Base-by-base conservation (phyloP, 2,329 filamentous ascomycete species). In the Graphilbum ipis-grandicollis region DNA sequence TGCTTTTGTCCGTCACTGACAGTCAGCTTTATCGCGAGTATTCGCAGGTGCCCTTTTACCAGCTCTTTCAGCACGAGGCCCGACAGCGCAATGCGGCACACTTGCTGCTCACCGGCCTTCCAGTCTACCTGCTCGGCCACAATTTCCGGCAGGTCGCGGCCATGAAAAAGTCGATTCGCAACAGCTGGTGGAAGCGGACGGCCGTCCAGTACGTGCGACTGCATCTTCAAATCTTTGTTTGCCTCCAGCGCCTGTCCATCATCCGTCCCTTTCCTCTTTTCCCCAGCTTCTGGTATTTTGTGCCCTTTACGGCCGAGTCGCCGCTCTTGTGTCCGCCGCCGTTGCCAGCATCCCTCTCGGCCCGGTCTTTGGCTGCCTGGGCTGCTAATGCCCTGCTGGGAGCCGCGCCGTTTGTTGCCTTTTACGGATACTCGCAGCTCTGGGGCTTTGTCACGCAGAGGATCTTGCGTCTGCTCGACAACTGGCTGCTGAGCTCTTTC, bases 211-310 rank as follows among this genome's bases (percentile, higher is more conserved):
- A 69, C 41, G 32, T 68, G 4, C 56, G 57, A 28, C 54, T 63
- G 9, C 68, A 73, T 43, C 46, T 73, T 1, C 62, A 69, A 36
- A 48, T 70, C 5, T 70, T 61, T 43, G 53, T 62, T n/a, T 61
- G 63, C 18, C 51, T 73, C 32, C 68, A 73, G 43, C 57, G 65
- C 34, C 51, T 68, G 8, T 63, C 62, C 7, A 50, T 74, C 13
- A 52, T 65, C 31, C 52, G 65, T 0, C 48, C 53, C 12, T 54
- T 44, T 12, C 52, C 52, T 8, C 53, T 50, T 50, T 50, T 72
- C 3, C 69, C 70, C 0, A 50, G 47, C 8, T 53, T 54, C 28
- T 55, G 50, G 5, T 75, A 64, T 48, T 72, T 72, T 44, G 47
- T 74, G 15, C 69, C 70, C 1, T 73, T 71, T 34, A 63, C 65